Evolutionary conservation across 495 filamentous ascomycete species (phyloP), one percentile per base, ranked within the genome.

Genomic region (Hapsidospora chrysogenum): DNA sequence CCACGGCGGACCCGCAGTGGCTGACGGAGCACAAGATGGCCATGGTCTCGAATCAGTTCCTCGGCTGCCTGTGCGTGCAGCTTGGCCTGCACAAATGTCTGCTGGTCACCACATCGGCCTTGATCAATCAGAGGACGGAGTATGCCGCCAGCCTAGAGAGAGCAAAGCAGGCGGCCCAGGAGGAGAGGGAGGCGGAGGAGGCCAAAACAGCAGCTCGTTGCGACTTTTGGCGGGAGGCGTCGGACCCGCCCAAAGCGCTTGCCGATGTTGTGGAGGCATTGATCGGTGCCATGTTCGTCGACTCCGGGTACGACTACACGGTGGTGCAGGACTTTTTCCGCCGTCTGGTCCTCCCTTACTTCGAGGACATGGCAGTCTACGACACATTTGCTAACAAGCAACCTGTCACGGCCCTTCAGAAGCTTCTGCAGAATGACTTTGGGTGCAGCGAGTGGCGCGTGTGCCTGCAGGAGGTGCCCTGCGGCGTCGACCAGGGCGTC

Each of bases 11-110:
- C 49, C 87, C 89, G 1, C 85, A 95, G 50, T 97, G 89, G 89
- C 68, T 97, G 21, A 97, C 89, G 1, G 89, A 97, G 57, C 92
- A 97, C 61, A 97, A 95, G 67, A 94, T 92, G 85, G 85, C 92
- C 8, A 93, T 97, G 86, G 87, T 89, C 2, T 92, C 85, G 10
- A 97, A 97, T 60, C 86, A 85, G 40, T 97, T 95, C 47, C 63
- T 95, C 0, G 86, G 81, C 9, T 80, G 80, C 15, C 50, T 96
- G 5, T 76, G 77, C 41, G 82, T 86, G 9, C 63, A 68, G 17
- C 64, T 96, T 1, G 73, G 68, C 2, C 77, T 95, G 26, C 78
- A 95, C 46, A 69, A 57, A 27, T 75, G 86, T 49, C 58, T 96
- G 14, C 63, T 73, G 17, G 63, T 72, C 31, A 74, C 74, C 47